Evolutionary conservation across 2,329 filamentous ascomycete genomes (phyloP), one percentile per base, ranked within the genome.

Genomic region (Curvularia sp.): DNA sequence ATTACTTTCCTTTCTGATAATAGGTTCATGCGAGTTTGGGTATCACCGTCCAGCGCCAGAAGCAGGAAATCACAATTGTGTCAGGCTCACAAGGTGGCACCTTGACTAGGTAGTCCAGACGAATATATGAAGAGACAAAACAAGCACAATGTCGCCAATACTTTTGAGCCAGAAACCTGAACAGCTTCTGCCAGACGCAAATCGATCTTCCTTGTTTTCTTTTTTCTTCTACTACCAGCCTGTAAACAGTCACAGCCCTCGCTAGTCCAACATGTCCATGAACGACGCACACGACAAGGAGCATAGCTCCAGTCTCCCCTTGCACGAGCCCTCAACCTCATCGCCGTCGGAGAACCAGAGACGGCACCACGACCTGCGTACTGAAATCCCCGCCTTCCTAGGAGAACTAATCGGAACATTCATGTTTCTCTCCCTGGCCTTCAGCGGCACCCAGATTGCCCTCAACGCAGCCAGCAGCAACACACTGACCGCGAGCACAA

Each of bases 351-450:
- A 65, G 19, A 38, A 45, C 21, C 23, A 34, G 7, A 46, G 39
- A 3, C 39, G 34, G 1, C 30, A 51, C 34, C 59, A 65, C 13
- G 25, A 27, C 28, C 6, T 69, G 30, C 65, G 66, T 5, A 63
- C 59, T 8, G 72, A 73, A 39, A 19, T 64, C 10, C 55, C 63
- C 2, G 68, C 70, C 10, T 71, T 72, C 39, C 39, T 79, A 5
- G 80, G 80, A 34, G 80, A 82, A 53, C 78, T 81, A 52, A 72
- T 78, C 46, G 80, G 80, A 43, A 80, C 79, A 0, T 80, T 81
- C 62, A 74, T 82, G 60, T 82, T 82, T 65, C 70, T 82, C 21
- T 72, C 68, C 30, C 61, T 76, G 34, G 70, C 73, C 3, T 74
- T 74, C 49, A 58, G 69, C 19, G 70, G 69, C 23, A 72, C 72